A percentile compares a stretch with the other conserved stretches of the same genome.
These are phyloP conservation scores for Termitomyces sp. DNA, from an alignment of 768 basidiomycete species.

Conservation along the genomic window DNA sequence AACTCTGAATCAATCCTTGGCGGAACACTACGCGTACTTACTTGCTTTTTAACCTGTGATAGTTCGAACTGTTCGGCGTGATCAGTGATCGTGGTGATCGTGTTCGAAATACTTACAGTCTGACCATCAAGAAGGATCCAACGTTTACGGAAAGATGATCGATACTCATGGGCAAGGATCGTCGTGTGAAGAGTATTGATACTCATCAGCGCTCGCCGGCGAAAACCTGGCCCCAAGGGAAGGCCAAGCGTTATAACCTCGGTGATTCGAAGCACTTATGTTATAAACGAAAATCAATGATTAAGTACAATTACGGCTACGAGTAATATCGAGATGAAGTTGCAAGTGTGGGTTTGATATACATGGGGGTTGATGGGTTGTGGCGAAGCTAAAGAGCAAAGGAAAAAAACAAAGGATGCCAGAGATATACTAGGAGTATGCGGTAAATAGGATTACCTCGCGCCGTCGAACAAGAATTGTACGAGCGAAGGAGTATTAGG, in stretches of 20 bases:
- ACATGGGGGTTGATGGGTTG: not conserved
- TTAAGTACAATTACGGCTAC: constrained; percentile 1
- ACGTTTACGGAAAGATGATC: no score
- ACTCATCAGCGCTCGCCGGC: not conserved
- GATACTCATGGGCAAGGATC: no score
- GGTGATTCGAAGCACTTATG: not conserved
- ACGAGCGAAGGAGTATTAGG: constrained; percentile 2
- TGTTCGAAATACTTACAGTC: no score
- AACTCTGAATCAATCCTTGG: no score
- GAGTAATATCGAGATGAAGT: not conserved
- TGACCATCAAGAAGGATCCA: no score
- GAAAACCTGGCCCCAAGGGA: not conserved
- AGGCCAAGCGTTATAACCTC: not conserved
- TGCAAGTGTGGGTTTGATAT: constrained; percentile 8
- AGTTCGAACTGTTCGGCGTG: no score
- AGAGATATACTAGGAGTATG: constrained; percentile 5
- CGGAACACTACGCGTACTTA: no score
- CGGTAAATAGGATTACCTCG: not conserved
- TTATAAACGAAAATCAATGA: not conserved
- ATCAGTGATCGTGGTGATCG: no score
- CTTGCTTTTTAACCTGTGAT: no score
- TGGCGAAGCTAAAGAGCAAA: not conserved
- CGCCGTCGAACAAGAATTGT: not conserved
- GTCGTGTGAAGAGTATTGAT: not conserved
- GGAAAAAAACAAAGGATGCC: constrained; percentile 8